These are phyloP conservation scores for Orobanche coerulescens DNA, from an alignment of 257 asterid species.

Conservation along the genomic window DNA sequence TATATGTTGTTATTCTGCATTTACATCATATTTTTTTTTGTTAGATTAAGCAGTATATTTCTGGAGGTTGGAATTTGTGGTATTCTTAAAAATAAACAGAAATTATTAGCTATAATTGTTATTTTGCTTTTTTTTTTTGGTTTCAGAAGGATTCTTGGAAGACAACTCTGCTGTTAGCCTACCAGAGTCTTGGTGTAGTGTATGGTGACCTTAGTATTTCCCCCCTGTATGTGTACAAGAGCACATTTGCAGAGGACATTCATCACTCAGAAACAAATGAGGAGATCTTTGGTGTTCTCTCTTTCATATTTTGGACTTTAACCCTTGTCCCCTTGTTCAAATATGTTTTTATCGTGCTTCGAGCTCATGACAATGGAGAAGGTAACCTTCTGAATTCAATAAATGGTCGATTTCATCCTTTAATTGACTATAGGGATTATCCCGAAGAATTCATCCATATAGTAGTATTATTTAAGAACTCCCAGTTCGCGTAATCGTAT, in stretches of 20 bases:
- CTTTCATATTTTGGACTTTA: slow-evolving; percentile 91
- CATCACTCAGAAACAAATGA: slow-evolving; percentile 91
- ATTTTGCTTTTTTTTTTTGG: slow-evolving; percentile 16
- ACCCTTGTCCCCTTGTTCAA: slow-evolving; percentile 87
- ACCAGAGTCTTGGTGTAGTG: slow-evolving; percentile 94
- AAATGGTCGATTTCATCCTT: background rate
- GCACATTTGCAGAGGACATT: slow-evolving; percentile 96
- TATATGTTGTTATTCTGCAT: no score
- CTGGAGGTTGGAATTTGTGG: no score
- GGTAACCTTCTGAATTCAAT: slow-evolving; percentile 30
- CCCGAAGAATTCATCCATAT: background rate
- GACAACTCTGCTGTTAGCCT: slow-evolving; percentile 73
- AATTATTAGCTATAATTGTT: background rate
- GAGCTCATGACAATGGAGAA: slow-evolving; percentile 97
- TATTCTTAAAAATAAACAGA: background rate
- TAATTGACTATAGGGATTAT: background rate
- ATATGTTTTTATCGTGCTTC: slow-evolving; percentile 77
- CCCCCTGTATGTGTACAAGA: slow-evolving; percentile 91
- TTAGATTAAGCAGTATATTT: no score
- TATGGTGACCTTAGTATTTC: slow-evolving; percentile 97
- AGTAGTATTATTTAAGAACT: background rate
- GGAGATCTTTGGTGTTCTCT: slow-evolving; percentile 88
- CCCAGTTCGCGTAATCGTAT: background rate
- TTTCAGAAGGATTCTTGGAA: slow-evolving; percentile 74
- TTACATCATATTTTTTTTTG: no score